phyloP scores from a whole-genome alignment of 2,329 filamentous ascomycete genomes.

The Geoglossum cookeanum region DNA sequence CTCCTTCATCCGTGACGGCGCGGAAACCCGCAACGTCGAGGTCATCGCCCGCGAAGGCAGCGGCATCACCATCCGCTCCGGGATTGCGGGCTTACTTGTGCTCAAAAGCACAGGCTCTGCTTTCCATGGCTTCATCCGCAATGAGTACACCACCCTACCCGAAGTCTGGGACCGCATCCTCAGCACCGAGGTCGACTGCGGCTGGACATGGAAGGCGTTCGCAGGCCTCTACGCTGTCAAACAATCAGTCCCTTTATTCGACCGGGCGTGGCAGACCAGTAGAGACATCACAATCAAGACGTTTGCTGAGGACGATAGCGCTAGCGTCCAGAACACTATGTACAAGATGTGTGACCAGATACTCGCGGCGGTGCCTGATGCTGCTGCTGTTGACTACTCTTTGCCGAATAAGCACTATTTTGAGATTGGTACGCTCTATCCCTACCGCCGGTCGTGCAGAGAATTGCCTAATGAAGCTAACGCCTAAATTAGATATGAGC shows the following conservation, averaged over 20 bases:
- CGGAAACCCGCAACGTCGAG: constrained; percentile 71
- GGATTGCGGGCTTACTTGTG: constrained; percentile 65
- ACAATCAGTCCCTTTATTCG: constrained; percentile 45
- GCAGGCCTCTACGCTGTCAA: constrained; percentile 46
- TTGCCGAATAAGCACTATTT: constrained; percentile 99
- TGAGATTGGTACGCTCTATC: constrained; percentile 51
- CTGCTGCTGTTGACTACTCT: constrained; percentile 58
- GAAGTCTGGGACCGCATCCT: constrained; percentile 93
- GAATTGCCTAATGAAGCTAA: constrained; percentile 10
- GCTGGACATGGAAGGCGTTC: constrained; percentile 72
- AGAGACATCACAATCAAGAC: constrained; percentile 72
- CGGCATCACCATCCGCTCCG: constrained; percentile 58
- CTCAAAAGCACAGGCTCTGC: constrained; percentile 93
- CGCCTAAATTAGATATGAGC: constrained; percentile 47
- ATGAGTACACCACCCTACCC: constrained; percentile 78
- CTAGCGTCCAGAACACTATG: constrained; percentile 94
- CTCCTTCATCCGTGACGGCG: constrained; percentile 79
- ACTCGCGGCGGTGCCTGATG: constrained; percentile 50
- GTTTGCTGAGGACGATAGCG: constrained; percentile 78
- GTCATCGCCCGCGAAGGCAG: constrained; percentile 41
- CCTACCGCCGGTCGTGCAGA: background rate
- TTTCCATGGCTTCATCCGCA: constrained; percentile 84
- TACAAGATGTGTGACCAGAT: constrained; percentile 95
- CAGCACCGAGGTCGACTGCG: constrained; percentile 75
- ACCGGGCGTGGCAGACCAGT: constrained; percentile 60